A percentile compares a stretch with the other conserved stretches of the same genome.
Evolutionary conservation across 495 filamentous ascomycete species (phyloP).

Genomic region (Neurospora terricola): DNA sequence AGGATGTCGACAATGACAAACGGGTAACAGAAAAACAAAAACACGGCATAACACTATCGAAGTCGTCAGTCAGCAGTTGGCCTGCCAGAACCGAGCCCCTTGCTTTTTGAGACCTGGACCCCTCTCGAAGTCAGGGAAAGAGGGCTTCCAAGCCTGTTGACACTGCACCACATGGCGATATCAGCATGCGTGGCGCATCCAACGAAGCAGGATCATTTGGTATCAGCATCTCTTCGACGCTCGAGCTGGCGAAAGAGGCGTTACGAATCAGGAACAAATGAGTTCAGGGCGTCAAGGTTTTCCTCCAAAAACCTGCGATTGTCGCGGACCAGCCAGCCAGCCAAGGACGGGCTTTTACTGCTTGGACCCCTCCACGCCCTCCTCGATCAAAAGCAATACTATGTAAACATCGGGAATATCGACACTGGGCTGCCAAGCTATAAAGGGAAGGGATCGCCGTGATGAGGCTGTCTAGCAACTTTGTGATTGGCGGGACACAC

Average conservation of each 20-base stretch:
- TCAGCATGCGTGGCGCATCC: not conserved
- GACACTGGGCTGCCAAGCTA: not conserved
- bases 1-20: not conserved
- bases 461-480: not conserved
- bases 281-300: not conserved
- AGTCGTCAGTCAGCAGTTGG: not conserved
- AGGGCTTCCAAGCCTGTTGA: not conserved
- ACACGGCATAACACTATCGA: not conserved
- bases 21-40: not conserved
- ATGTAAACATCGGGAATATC: constrained; percentile 3
- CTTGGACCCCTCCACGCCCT: not conserved
- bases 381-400: not conserved
- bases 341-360: constrained; percentile 1
- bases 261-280: constrained; percentile 1
- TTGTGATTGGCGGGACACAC: not conserved
- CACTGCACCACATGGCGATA: not conserved
- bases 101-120: not conserved
- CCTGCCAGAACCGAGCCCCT: not conserved
- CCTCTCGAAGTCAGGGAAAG: not conserved
- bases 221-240: not conserved
- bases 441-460: constrained; percentile 1
- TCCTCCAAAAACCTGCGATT: not conserved
- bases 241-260: not conserved
- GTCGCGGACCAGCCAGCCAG: not conserved
- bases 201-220: not conserved